Evolutionary conservation across 2,329 filamentous ascomycete genomes (phyloP).

Genomic region (Colletotrichum sp.): DNA sequence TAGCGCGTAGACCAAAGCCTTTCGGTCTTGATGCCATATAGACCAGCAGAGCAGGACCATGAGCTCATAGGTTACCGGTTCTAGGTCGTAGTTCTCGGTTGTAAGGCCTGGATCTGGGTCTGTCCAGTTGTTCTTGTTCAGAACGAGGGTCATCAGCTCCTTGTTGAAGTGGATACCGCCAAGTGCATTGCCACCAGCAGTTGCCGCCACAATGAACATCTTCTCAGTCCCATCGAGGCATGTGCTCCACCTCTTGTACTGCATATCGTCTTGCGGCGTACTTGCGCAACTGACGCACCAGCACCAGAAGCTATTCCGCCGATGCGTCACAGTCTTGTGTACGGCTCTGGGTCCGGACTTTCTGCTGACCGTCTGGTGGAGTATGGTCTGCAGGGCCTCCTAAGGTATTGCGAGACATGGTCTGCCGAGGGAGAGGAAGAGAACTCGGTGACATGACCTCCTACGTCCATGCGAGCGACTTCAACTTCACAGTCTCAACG

Average conservation of each 20-base stretch:
- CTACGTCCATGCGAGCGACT: neutral
- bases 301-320: neutral
- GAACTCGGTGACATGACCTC: neutral
- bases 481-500: neutral
- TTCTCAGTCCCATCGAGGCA: neutral
- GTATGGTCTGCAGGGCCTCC: neutral
- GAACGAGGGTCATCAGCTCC: neutral
- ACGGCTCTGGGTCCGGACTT: neutral
- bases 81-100: neutral
- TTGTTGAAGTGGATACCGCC: neutral
- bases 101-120: neutral
- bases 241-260: neutral
- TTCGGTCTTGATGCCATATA: neutral
- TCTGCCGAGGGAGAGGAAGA: neutral
- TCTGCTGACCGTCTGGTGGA: neutral
- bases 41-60: neutral
- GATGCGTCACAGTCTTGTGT: neutral
- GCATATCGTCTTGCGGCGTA: neutral
- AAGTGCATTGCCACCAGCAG: neutral
- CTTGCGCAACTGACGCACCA: neutral
- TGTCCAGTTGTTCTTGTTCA: neutral
- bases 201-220: neutral
- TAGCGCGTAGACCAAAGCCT: neutral
- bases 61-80: rapidly evolving
- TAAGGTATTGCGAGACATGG: neutral